These are phyloP conservation scores for Penicillium sp. DNA, from an alignment of 2,329 filamentous ascomycete species.

Conservation along the genomic window DNA sequence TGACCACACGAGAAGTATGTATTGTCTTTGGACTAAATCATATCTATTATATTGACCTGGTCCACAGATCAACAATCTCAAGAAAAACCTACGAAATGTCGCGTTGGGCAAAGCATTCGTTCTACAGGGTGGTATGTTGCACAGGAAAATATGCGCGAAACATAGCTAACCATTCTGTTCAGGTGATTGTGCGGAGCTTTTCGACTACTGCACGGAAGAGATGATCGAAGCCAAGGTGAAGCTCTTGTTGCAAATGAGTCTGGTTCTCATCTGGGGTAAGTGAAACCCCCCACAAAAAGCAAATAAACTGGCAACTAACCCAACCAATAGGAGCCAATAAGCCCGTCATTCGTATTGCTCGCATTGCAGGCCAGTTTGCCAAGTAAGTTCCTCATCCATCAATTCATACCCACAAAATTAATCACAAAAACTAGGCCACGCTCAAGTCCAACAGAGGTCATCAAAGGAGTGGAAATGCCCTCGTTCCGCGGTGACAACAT, in stretches of 20 bases:
- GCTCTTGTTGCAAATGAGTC: constrained; percentile 91
- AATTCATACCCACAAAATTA: background rate
- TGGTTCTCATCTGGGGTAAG: constrained; percentile 83
- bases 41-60: constrained; percentile 1
- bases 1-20: constrained; percentile 46
- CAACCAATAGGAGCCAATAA: constrained; percentile 53
- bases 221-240: constrained; percentile 97
- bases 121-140: constrained; percentile 71
- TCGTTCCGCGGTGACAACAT: constrained; percentile 95
- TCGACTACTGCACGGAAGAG: constrained; percentile 87
- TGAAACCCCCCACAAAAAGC: constrained; percentile 39
- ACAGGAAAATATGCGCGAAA: background rate
- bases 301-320: background rate
- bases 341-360: constrained; percentile 86
- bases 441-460: constrained; percentile 79
- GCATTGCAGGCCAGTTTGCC: constrained; percentile 96
- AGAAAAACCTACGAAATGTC: constrained; percentile 76
- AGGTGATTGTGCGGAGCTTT: constrained; percentile 89
- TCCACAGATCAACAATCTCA: constrained; percentile 68
- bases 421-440: constrained; percentile 56
- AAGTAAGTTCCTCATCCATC: constrained; percentile 51
- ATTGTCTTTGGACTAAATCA: background rate
- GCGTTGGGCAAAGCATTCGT: constrained; percentile 89
- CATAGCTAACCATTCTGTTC: background rate
- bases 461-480: constrained; percentile 76